Percentiles rank a stretch among this genome's conserved stretches.
These are phyloP conservation scores for Globisporangium viniferum DNA, from an alignment of 352 stramenopile species.

Conservation along the genomic window DNA sequence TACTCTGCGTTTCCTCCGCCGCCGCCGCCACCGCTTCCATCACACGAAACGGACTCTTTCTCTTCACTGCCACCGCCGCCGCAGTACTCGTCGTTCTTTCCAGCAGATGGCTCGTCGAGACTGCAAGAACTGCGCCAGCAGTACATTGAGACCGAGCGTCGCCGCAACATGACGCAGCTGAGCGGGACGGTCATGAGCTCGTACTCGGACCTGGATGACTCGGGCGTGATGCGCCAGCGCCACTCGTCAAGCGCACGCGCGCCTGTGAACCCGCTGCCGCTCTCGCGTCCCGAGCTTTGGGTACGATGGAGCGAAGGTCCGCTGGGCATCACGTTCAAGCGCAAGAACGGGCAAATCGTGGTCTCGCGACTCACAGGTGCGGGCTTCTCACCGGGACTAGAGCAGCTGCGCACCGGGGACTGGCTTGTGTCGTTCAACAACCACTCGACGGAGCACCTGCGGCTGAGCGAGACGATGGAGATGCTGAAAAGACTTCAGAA, in stretches of 20 bases:
- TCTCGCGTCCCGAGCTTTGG: slow-evolving; percentile 50
- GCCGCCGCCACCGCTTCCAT: not conserved
- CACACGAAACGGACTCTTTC: slow-evolving; percentile 15
- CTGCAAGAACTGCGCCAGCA: slow-evolving; percentile 58
- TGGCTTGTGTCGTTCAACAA: slow-evolving; percentile 80
- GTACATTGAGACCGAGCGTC: slow-evolving; percentile 67
- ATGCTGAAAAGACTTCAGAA: slow-evolving; percentile 75
- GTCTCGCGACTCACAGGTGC: slow-evolving; percentile 72
- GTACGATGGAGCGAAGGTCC: slow-evolving; percentile 71
- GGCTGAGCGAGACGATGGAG: slow-evolving; percentile 77
- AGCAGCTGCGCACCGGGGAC: slow-evolving; percentile 65
- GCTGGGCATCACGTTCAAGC: slow-evolving; percentile 79
- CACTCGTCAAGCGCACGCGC: not conserved
- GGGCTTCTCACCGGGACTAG: slow-evolving; percentile 57
- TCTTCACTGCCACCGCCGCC: slow-evolving; percentile 17
- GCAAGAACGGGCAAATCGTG: slow-evolving; percentile 73
- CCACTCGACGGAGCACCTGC: slow-evolving; percentile 51
- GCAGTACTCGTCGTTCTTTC: slow-evolving; percentile 21
- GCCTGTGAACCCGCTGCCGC: slow-evolving; percentile 19
- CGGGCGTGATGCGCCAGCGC: slow-evolving; percentile 38
- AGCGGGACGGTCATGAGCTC: slow-evolving; percentile 46
- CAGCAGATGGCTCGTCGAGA: slow-evolving; percentile 19
- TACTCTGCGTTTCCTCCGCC: not conserved
- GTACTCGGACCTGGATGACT: slow-evolving; percentile 75
- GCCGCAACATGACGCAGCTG: slow-evolving; percentile 36